Evolutionary conservation across 768 basidiomycete genomes (phyloP), one percentile per base, ranked within the genome.

Genomic region (Baorangia bicolor): DNA sequence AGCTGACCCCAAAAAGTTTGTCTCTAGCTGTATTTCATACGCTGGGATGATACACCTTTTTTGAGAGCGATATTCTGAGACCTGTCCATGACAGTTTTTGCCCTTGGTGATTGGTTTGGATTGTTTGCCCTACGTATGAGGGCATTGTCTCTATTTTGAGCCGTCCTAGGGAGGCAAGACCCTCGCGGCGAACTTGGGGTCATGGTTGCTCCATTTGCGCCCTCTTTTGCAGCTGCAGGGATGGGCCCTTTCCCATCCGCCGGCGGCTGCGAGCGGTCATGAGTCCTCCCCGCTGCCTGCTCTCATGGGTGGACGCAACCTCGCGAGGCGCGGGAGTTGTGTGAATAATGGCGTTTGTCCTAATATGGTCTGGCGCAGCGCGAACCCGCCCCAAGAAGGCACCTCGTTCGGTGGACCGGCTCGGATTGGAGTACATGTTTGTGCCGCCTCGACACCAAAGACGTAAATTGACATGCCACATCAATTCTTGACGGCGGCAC

Each of bases 401-500:
- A 52, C 23, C 34, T 57, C 34, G 47, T 60, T 40, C 43, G 53
- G 56, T 33, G 54, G 56, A 50, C 30, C 14, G 42, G 37, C 58
- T 57, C 51, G 50, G 54, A 60, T 56, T 53, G 27, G 49, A 39
- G 41, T 34, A 33, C 38, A 48, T 46, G 40, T 23, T 58, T 42
- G 40, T 56, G 55, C 54, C 59, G 60, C 57, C 56, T 45, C 51
- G 53, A 51, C 49, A 47, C 34, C 37, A 28, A 47, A 58, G 57
- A 70, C 68, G 68, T 69, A 69, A 69, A 64, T 33, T 51, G 51
- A 53, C 66, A 57, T 41, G 59, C 52, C 41, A 53, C 64, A 64
- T 67, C 60, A 69, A 57, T 64, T 49, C 52, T 53, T 47, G 44
- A 49, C 42, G 30, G 49, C 45, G 44, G 47, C 62, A 53, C 47